Evolutionary conservation across 306 rosid species (phyloP), one percentile per base, ranked within the genome.

Genomic region (Cyclanthera cordifolia): DNA sequence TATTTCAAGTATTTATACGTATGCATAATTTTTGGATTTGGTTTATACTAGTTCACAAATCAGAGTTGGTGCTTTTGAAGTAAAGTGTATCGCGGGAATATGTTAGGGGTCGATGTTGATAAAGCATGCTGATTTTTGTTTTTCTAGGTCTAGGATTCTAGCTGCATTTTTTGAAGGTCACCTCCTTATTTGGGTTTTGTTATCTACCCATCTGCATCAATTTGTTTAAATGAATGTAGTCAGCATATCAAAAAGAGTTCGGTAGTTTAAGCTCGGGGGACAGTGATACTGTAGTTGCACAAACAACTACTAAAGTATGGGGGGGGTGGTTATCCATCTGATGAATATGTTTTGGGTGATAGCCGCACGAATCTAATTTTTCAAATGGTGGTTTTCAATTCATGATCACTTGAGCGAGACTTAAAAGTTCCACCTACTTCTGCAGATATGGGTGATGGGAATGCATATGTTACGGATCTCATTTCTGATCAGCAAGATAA

Each of bases 201-300:
- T 21, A 4, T 61, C 16, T 10, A 7, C 69, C 50, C 28, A 13
- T 39, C 10, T 61, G 49, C 52, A 21, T 64, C 32, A 64, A 64
- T 66, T 66, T 17, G 50, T 53, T 66, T 58, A 46, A 74, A 5
- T 76, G 39, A 41, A 74, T 70, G 77, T 71, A 69, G 91, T 66
- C 39, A 8, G 39, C 12, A 4, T 16, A 57, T 45, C 68, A 58
- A 79, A 57, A 17, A 56, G 68, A 41, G 41, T 13, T 60, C 61
- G 27, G 37, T 32, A 70, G 64, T 53, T 79, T 67, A 19, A 79
- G 75, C 6, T 86, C 89, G 98, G 95, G 84, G 50, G 94, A 87
- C 68, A 87, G 86, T 21, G 96, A 93, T 79, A 54, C 88, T 21
- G 85, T 81, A 39, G 80, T 75, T 70, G 78, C 91, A 8, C 87